Evolutionary conservation across 441 rosid species (phyloP).

Genomic region (Eutrema salsugineum): DNA sequence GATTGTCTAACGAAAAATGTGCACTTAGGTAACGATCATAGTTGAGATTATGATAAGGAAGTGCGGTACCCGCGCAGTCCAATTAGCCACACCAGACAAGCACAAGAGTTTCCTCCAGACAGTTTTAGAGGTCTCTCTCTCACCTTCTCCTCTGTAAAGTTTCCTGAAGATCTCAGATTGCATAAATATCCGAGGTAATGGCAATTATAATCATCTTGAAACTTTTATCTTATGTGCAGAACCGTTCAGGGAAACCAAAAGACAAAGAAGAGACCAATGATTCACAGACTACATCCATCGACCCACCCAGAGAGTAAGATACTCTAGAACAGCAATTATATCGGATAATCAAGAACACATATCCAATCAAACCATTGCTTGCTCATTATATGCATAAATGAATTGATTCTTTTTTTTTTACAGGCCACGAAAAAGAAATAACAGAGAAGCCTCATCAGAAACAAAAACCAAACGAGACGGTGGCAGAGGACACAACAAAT

Average conservation of each 20-base stretch:
- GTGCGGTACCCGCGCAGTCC: conserved; percentile 76
- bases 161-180: neutral
- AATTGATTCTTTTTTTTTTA: neutral
- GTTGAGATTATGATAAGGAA: conserved; percentile 83
- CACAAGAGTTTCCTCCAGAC: conserved; percentile 65
- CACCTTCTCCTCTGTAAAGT: neutral
- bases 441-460: conserved; percentile 21
- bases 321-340: neutral
- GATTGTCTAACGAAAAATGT: conserved; percentile 9
- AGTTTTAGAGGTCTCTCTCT: conserved; percentile 56
- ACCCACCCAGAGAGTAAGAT: conserved; percentile 28
- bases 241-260: conserved; percentile 55
- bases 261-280: conserved; percentile 41
- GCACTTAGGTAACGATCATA: conserved; percentile 69
- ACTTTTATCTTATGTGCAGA: conserved; percentile 36
- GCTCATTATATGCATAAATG: neutral
- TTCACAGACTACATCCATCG: conserved; percentile 11
- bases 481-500: conserved; percentile 1
- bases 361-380: neutral
- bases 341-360: neutral
- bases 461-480: conserved; percentile 12
- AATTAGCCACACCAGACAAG: conserved; percentile 62
- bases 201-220: neutral
- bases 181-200: neutral
- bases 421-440: conserved; percentile 21